phyloP scores from a whole-genome alignment of 352 stramenopile genomes.

The Pythium biforme region DNA sequence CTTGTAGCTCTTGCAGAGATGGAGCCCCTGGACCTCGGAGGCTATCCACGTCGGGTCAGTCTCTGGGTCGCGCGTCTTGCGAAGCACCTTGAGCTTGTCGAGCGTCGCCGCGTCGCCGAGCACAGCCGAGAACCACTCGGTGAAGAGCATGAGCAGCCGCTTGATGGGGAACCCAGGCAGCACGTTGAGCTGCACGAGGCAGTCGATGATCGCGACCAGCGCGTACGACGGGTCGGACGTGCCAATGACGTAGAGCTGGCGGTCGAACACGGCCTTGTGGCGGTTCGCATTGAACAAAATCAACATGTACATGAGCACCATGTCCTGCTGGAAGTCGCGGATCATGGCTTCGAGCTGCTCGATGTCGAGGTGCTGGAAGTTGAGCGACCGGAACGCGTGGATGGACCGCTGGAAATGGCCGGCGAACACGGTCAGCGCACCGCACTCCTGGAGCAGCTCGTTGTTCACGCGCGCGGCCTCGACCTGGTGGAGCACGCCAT shows the following conservation, averaged over 20 bases:
- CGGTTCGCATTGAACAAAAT: conserved; percentile 74
- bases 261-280: conserved; percentile 62
- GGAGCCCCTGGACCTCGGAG: conserved; percentile 45
- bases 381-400: conserved; percentile 62
- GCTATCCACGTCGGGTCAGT: conserved; percentile 45
- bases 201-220: conserved; percentile 73
- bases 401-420: conserved; percentile 62
- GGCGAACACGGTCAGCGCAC: conserved; percentile 62
- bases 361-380: conserved; percentile 72
- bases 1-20: conserved; percentile 72
- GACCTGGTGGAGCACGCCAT: conserved; percentile 36
- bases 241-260: conserved; percentile 66
- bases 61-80: conserved; percentile 36
- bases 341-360: conserved; percentile 66
- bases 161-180: conserved; percentile 80
- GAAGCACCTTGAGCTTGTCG: conserved; percentile 49
- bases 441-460: conserved; percentile 70
- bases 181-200: conserved; percentile 64
- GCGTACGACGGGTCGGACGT: conserved; percentile 53
- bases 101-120: conserved; percentile 56
- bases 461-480: conserved; percentile 66
- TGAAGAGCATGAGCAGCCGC: conserved; percentile 66
- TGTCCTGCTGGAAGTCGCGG: conserved; percentile 66
- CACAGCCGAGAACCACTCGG: conserved; percentile 64
- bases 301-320: conserved; percentile 77